Percentiles rank a stretch among this genome's conserved stretches.
phyloP scores from a whole-genome alignment of 73 alveolate species.

The Symbiodinium natans region DNA sequence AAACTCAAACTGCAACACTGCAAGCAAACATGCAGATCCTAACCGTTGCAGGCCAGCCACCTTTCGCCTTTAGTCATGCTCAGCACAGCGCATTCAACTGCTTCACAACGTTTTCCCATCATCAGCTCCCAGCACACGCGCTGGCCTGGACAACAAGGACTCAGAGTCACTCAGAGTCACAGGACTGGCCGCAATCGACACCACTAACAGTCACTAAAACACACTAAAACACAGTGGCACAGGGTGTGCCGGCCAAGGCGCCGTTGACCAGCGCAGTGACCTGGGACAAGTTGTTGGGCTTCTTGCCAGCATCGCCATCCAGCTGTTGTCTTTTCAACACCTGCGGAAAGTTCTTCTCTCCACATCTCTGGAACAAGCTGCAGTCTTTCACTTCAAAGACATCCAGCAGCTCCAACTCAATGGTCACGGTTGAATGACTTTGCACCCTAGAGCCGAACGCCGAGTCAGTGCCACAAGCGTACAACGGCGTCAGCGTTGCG shows the following conservation, averaged over 20 bases:
- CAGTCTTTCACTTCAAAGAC: slow-evolving; percentile 27
- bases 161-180: background rate
- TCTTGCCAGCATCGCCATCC: background rate
- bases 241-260: background rate
- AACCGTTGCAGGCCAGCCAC: background rate
- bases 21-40: too few species aligned
- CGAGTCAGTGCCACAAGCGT: background rate
- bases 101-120: background rate
- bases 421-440: background rate
- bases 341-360: slow-evolving; percentile 26
- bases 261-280: slow-evolving; percentile 48
- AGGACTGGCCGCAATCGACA: background rate
- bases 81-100: slow-evolving; percentile 31
- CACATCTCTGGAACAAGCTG: slow-evolving; percentile 34
- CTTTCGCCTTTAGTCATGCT: slow-evolving; percentile 26
- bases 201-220: background rate
- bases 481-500: background rate
- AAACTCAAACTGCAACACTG: too few species aligned
- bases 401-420: slow-evolving; percentile 50
- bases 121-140: background rate
- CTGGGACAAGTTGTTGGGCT: slow-evolving; percentile 11
- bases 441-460: background rate
- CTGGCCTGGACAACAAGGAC: background rate
- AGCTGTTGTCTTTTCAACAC: background rate
- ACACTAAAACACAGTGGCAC: background rate